Conservation (phyloP, 2,329 filamentous ascomycete species). For the Talaromyces sp. region DNA sequence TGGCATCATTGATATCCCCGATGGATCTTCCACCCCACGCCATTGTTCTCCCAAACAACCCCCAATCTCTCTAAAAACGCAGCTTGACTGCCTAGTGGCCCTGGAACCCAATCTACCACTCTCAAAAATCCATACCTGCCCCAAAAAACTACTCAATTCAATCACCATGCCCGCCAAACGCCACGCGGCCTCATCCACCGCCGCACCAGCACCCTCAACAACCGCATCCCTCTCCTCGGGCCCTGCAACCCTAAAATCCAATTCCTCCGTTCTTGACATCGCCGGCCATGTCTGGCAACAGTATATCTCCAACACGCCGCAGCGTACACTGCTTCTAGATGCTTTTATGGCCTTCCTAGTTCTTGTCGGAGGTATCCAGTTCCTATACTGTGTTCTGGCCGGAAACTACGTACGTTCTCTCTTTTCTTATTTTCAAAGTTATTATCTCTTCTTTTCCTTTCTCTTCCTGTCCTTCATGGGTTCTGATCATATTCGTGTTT, state of each 20-base stretch:
- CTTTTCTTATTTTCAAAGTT: conserved; percentile 2
- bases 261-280: conserved; percentile 58
- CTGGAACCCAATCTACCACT: neutral
- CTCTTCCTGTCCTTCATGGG: no score
- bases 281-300: conserved; percentile 71
- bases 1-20: conserved; percentile 24
- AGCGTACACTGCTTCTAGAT: conserved; percentile 90
- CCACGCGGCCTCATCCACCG: conserved; percentile 34
- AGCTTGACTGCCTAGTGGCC: neutral
- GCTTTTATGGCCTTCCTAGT: conserved; percentile 87
- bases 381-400: conserved; percentile 85
- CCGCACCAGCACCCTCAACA: conserved; percentile 27
- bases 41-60: conserved; percentile 15
- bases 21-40: conserved; percentile 16
- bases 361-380: conserved; percentile 84
- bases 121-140: neutral
- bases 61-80: neutral
- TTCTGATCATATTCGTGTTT: no score
- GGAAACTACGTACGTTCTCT: conserved; percentile 83
- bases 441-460: no score
- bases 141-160: conserved; percentile 2
- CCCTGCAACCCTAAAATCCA: conserved; percentile 40
- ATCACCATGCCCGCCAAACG: conserved; percentile 31
- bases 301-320: conserved; percentile 79
- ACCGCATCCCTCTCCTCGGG: conserved; percentile 36